phyloP scores from a whole-genome alignment of 2,329 filamentous ascomycete species.

The Zasmidium cellare region DNA sequence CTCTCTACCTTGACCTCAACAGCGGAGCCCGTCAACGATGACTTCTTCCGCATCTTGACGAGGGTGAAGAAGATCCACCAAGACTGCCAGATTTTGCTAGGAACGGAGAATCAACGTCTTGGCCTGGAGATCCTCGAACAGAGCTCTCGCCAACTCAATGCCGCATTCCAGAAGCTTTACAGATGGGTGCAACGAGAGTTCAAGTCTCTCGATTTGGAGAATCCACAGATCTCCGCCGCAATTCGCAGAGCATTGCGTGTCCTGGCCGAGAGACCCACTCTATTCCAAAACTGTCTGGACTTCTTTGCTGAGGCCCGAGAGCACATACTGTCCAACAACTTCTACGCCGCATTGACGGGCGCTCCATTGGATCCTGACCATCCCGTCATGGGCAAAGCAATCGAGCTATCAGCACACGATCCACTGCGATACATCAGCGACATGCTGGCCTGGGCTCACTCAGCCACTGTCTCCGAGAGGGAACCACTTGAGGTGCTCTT shows the following conservation, averaged over 20 bases:
- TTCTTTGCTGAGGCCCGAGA: slow-evolving; percentile 90
- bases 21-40: slow-evolving; percentile 78
- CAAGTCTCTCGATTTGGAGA: slow-evolving; percentile 87
- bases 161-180: slow-evolving; percentile 92
- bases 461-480: slow-evolving; percentile 86
- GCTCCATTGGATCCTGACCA: slow-evolving; percentile 58
- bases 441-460: slow-evolving; percentile 97
- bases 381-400: slow-evolving; percentile 68
- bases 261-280: slow-evolving; percentile 80
- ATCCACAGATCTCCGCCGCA: slow-evolving; percentile 83
- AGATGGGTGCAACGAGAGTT: slow-evolving; percentile 94
- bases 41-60: slow-evolving; percentile 75
- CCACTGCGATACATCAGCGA: slow-evolving; percentile 89
- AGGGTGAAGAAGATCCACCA: slow-evolving; percentile 84
- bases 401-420: slow-evolving; percentile 91
- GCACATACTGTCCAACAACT: slow-evolving; percentile 80
- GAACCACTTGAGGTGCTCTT: slow-evolving; percentile 92
- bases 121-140: slow-evolving; percentile 91
- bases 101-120: slow-evolving; percentile 83
- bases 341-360: slow-evolving; percentile 85
- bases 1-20: slow-evolving; percentile 72
- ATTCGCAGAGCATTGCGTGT: slow-evolving; percentile 83
- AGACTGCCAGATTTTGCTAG: slow-evolving; percentile 85
- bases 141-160: slow-evolving; percentile 80
- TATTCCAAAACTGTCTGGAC: slow-evolving; percentile 92